Conservation (phyloP, 2,329 filamentous ascomycete genomes). For the Tolypocladium sp. region DNA sequence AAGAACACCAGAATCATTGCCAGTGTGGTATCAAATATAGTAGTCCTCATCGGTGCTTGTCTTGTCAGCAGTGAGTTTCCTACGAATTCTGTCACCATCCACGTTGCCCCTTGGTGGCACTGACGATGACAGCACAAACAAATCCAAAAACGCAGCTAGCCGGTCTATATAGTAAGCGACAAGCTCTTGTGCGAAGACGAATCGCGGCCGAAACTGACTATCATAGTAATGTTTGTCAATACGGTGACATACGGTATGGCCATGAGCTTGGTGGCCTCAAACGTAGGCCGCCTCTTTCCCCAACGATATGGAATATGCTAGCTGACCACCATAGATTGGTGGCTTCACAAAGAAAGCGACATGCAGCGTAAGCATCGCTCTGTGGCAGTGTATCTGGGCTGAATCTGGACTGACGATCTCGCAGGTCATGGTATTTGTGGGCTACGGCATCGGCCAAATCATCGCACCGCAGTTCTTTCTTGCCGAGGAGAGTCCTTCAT, state of each 20-base stretch:
- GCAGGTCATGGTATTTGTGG: constrained; percentile 5
- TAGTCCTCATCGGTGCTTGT: not conserved
- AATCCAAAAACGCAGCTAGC: not conserved
- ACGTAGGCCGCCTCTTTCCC: not conserved
- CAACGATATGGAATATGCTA: not conserved
- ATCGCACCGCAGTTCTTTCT: constrained; percentile 8
- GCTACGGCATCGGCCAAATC: constrained; percentile 5
- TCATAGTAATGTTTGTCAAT: constrained; percentile 3
- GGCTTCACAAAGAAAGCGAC: constrained; percentile 7
- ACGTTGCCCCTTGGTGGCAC: too few species aligned
- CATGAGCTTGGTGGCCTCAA: constrained; percentile 11
- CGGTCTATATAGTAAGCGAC: not conserved
- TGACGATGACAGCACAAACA: not conserved
- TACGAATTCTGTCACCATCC: not conserved
- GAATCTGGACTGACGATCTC: too few species aligned
- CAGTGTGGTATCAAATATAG: not conserved
- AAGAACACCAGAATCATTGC: not conserved
- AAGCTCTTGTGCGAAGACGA: too few species aligned
- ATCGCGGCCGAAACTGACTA: too few species aligned
- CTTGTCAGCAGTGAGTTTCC: not conserved
- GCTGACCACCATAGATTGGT: constrained; percentile 1
- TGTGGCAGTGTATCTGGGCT: too few species aligned
- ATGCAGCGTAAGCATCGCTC: not conserved
- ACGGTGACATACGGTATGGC: constrained; percentile 9
- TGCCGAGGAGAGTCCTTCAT: constrained; percentile 1